phyloP scores from a whole-genome alignment of 495 filamentous ascomycete genomes.

The Penicillium psychrofluorescens region DNA sequence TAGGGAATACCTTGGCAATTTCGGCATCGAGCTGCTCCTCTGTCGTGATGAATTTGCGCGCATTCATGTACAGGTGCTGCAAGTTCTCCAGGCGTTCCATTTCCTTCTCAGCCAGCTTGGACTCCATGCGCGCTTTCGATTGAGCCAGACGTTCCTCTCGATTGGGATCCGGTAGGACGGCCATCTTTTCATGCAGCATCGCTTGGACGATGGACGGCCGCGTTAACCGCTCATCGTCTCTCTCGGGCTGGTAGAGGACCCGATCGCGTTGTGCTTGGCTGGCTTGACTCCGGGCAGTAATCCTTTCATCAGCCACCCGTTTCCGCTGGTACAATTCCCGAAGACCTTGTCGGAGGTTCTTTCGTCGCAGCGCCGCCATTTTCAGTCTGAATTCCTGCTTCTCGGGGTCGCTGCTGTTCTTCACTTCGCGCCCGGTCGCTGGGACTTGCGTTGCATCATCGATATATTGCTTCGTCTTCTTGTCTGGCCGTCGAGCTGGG shows the following conservation, averaged over 20 bases:
- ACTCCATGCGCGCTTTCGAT: conserved; percentile 33
- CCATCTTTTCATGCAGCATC: conserved; percentile 29
- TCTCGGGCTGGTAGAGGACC: conserved; percentile 41
- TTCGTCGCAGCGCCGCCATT: conserved; percentile 52
- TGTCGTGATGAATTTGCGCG: conserved; percentile 56
- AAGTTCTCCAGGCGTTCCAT: conserved; percentile 39
- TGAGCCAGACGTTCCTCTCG: conserved; percentile 36
- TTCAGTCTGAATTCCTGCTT: conserved; percentile 54
- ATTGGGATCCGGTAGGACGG: conserved; percentile 39
- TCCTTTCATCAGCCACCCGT: conserved; percentile 20
- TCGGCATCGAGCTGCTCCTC: conserved; percentile 53
- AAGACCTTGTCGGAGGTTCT: conserved; percentile 59
- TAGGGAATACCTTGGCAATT: conserved; percentile 54
- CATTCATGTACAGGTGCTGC: conserved; percentile 59
- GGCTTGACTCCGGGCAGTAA: neutral
- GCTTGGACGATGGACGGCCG: conserved; percentile 39
- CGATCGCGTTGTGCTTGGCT: conserved; percentile 36
- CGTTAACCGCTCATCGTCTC: conserved; percentile 57
- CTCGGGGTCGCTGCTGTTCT: conserved; percentile 34
- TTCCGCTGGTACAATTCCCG: conserved; percentile 52
- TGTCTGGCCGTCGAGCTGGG: conserved; percentile 37
- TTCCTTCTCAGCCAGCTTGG: conserved; percentile 28
- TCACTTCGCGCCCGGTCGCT: conserved; percentile 17
- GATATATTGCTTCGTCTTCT: conserved; percentile 48
- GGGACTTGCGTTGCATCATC: conserved; percentile 33